phyloP scores from a whole-genome alignment of 2,329 filamentous ascomycete genomes.

The Fusarium tupiense region DNA sequence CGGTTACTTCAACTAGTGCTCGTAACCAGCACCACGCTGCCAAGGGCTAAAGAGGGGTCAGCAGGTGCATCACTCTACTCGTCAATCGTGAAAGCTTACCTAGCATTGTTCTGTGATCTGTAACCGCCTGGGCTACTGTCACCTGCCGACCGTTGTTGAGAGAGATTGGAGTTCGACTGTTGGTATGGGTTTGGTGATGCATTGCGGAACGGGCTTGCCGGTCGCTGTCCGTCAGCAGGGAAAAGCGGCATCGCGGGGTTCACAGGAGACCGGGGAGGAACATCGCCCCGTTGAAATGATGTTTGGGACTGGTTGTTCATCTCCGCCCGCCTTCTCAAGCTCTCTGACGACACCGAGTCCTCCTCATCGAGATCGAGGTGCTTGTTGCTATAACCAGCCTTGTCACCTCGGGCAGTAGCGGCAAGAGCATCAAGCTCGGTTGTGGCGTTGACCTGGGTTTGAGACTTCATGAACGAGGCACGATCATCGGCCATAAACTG shows the following conservation, averaged over 20 bases:
- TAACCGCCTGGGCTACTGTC: conserved; percentile 48
- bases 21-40: conserved; percentile 58
- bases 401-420: conserved; percentile 87
- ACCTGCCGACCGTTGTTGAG: conserved; percentile 46
- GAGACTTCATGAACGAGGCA: conserved; percentile 97
- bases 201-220: conserved; percentile 50
- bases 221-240: conserved; percentile 50
- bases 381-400: conserved; percentile 65
- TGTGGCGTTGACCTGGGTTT: conserved; percentile 77
- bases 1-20: conserved; percentile 44
- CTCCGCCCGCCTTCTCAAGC: conserved; percentile 50
- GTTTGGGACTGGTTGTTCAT: conserved; percentile 45
- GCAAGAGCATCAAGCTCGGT: conserved; percentile 92
- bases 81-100: conserved; percentile 41
- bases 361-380: conserved; percentile 54
- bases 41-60: conserved; percentile 50
- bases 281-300: conserved; percentile 45
- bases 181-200: conserved; percentile 50
- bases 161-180: conserved; percentile 44
- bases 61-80: conserved; percentile 1
- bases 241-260: conserved; percentile 57
- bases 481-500: conserved; percentile 97
- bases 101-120: conserved; percentile 52
- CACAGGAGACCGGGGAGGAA: conserved; percentile 50
- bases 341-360: conserved; percentile 52